Base-by-base conservation (phyloP, 495 filamentous ascomycete genomes). In the Podospora appendiculata region DNA sequence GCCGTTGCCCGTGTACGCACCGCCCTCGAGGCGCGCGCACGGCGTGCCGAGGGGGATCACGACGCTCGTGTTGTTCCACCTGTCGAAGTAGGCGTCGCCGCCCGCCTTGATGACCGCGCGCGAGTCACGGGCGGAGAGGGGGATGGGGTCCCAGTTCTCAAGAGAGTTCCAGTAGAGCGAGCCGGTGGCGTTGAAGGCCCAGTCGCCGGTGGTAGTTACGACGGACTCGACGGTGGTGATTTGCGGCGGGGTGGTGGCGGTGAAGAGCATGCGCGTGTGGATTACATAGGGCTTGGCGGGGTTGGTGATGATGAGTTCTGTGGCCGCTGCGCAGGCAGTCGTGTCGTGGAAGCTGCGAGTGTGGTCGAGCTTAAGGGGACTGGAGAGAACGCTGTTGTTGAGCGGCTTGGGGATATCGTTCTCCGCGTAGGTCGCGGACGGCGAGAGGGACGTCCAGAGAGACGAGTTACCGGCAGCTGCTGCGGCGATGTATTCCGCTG, bases 61-160 rank as follows among this genome's bases (percentile, higher is more conserved):
- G 5, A 66, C 58, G 45, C 58, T 65, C 45, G 48, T 55, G 32
- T 70, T 54, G 47, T 58, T 59, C 57, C 65, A 75, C 43, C 67
- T 56, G 41, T 72, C 64, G 33, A 76, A 54, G 39, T 76, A 76
- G 3, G 69, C 66, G 44, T 76, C 72, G 0, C 67, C 71, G 1
- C 68, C 70, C 0, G 68, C 63, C 49, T 72, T 55, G 54, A 74
- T 70, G 3, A 59, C 62, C 0, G 61, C 69, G 12, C 70, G 64
- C 8, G 47, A 54, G 54, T 70, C 66, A 0, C 61, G 58, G 44
- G 59, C 51, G 13, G 46, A 62, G 18, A 51, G 64, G 8, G 71
- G 69, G 52, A 76, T 69, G 11, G 59, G 42, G 9, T 57, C 62
- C 73, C 70, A 76, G 35, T 51, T 63, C 59, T 76, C 71, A 38